Base-by-base conservation (phyloP, 2,329 filamentous ascomycete species). In the Diplodia seriata region DNA sequence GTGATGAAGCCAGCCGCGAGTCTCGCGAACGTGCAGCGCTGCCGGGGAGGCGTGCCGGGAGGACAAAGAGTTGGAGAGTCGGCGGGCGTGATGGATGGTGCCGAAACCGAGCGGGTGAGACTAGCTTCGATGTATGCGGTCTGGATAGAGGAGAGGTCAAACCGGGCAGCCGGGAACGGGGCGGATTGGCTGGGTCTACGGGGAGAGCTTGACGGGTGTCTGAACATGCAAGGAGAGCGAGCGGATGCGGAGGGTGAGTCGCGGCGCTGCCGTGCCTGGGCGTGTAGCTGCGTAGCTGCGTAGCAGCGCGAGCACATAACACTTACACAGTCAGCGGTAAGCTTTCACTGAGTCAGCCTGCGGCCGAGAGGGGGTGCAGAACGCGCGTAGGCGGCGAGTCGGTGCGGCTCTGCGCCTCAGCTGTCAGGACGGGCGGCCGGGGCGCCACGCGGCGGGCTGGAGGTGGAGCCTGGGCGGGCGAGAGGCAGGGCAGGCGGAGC, bases 71-170 rank as follows among this genome's bases (percentile, higher is more conserved):
- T 49, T 43, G 18, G n/a, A 31, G 56, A 54, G 47, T 54, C 20
- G 55, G 31, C 47, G 38, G 63, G 29, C 50, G 40, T 36, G 64
- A 54, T 55, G 66, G 56, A 55, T 61, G 66, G 40, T 61, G 66
- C 66, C 66, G 66, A 67, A 67, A 67, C 33, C 66, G 66, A 67
- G 66, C 43, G 66, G 47, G 43, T 67, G 66, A 67, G 49, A 67
- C 66, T 61, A 67, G 66, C 47, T 55, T 67, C 33, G 66, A 67
- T 47, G 66, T 57, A 67, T 54, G 65, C 55, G 43, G 65, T 67
- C 66, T 54, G 66, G 66, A 67, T 67, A 67, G 55, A 67, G 66
- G n/a, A 67, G 57, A 61, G 66, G 66, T 67, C 66, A 67, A 67
- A 67, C 66, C 66, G 49, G 66, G 66, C 66, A 53, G 66, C 55